These are phyloP conservation scores for Xylariaceae sp. DNA, from an alignment of 2,329 filamentous ascomycete species.

Conservation along the genomic window DNA sequence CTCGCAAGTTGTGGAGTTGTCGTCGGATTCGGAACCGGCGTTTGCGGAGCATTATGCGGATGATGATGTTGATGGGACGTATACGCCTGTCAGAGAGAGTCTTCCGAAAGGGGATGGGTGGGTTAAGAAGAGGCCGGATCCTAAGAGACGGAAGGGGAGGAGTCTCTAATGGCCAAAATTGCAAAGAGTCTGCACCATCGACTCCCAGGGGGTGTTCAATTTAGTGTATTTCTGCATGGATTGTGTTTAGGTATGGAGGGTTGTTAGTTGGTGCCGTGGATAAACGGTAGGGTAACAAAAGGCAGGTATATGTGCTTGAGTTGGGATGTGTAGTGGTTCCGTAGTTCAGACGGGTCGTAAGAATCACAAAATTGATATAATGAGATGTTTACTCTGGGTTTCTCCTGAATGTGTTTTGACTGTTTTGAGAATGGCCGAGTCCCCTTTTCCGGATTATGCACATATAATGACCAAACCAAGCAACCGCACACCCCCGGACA, in stretches of 20 bases:
- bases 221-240: too few species aligned
- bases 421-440: too few species aligned
- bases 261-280: neutral
- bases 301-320: too few species aligned
- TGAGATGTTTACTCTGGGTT: neutral
- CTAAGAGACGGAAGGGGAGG: neutral
- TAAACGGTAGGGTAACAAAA: neutral
- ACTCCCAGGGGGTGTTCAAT: too few species aligned
- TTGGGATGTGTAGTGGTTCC: neutral
- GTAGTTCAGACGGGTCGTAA: too few species aligned
- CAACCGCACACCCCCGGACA: neutral
- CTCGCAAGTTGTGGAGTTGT: constrained; percentile 36
- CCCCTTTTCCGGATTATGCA: too few species aligned
- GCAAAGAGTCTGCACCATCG: too few species aligned
- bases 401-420: neutral
- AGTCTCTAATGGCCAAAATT: neutral
- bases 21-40: constrained; percentile 33
- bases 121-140: constrained; percentile 25
- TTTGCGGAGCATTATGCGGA: constrained; percentile 36
- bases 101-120: constrained; percentile 15
- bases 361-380: neutral
- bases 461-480: neutral
- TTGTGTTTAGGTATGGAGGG: too few species aligned
- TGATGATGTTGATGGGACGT: constrained; percentile 36
- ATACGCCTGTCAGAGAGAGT: constrained; percentile 23